Base-by-base conservation (phyloP, 495 filamentous ascomycete species). In the Tuber umbilicatum region DNA sequence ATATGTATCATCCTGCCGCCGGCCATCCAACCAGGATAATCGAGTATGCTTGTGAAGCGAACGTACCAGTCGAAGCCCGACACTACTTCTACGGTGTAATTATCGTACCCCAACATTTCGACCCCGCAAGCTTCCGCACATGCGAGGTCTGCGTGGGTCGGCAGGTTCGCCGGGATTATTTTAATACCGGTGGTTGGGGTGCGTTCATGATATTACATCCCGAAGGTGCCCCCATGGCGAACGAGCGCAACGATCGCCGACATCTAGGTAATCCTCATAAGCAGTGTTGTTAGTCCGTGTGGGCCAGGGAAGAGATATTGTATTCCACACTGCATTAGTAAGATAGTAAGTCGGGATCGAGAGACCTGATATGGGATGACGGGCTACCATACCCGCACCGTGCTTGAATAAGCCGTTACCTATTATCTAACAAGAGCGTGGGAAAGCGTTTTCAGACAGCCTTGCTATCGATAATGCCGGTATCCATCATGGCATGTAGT, bases 131-230 rank as follows among this genome's bases (percentile, higher is more conserved):
- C 55, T 31, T 31, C 55, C 55, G 27, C 55, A 31, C 27, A 64
- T 64, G 55, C 55, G 27, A 64, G n/a, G 10, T 31, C 31, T 64
- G n/a, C 55, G n/a, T 64, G n/a, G 55, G 55, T 64, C 55, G 55
- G 55, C 27, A 31, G 55, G 55, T 64, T 64, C 55, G n/a, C 55
- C 55, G 55, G 55, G 55, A 64, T 64, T 64, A 64, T 31, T 64
- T 64, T 64, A 64, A 64, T 64, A 5, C 55, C 55, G n/a, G 50
- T 17, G 55, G 55, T 31, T 31, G n/a, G n/a, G 55, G 10, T 64
- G 55, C 4, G 17, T 31, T 64, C n/a, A 64, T 31, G n/a, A 64
- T 31, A 64, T 64, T 64, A 64, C 27, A 64, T 16, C 55, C 55
- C 50, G 50, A n/a, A 31, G 55, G 55, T 64, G 55, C 27, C 55